Evolutionary conservation across 2,329 filamentous ascomycete genomes (phyloP).

Genomic region (Epichloe coenophiala): DNA sequence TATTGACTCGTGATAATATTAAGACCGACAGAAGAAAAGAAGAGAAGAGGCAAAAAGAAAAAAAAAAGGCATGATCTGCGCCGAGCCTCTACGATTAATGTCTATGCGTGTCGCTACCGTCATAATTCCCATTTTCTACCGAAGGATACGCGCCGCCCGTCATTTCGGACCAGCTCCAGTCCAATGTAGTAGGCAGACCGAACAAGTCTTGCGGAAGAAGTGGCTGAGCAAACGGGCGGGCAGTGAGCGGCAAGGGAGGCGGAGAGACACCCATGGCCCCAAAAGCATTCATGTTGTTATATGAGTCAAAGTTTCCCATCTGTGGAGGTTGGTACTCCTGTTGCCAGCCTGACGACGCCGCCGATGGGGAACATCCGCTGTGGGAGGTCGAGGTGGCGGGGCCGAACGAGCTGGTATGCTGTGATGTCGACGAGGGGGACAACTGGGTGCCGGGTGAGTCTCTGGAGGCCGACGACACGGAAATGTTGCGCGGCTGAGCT

Average conservation of each 20-base stretch:
- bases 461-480: conserved; percentile 1
- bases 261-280: conserved; percentile 15
- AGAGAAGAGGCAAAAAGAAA: background rate
- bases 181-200: conserved; percentile 89
- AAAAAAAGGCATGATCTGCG: background rate
- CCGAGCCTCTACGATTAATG: background rate
- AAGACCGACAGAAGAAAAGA: background rate
- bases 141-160: conserved; percentile 50
- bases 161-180: conserved; percentile 71
- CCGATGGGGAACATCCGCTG: conserved; percentile 31
- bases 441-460: conserved; percentile 11
- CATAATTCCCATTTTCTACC: conserved; percentile 48
- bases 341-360: conserved; percentile 32
- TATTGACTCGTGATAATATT: background rate
- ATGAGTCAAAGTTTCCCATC: conserved; percentile 28
- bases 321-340: conserved; percentile 28
- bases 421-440: conserved; percentile 15
- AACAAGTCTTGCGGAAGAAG: conserved; percentile 88
- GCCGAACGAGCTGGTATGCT: conserved; percentile 12
- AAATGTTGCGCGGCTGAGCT: conserved; percentile 2
- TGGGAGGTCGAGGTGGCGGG: conserved; percentile 11
- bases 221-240: conserved; percentile 58
- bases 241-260: conserved; percentile 6
- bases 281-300: conserved; percentile 34
- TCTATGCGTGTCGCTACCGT: conserved; percentile 7